phyloP scores from a whole-genome alignment of 805 yeast genomes.

The Ogataea siamensis region DNA sequence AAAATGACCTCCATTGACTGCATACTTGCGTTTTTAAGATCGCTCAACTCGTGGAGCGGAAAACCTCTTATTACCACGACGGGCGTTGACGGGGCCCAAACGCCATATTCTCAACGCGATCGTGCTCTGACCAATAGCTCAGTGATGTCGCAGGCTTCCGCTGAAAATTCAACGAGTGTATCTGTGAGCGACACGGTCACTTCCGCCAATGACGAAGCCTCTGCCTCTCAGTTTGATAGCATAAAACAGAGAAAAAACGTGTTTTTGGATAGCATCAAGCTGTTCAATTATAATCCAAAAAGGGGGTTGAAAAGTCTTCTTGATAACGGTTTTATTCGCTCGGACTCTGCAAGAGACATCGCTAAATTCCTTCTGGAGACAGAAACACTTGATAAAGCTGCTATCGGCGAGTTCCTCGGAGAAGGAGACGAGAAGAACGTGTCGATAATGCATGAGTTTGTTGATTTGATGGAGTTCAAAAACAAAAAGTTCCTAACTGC shows the following conservation, averaged over 20 bases:
- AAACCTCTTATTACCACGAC: constrained; percentile 34
- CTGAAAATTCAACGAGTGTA: constrained; percentile 23
- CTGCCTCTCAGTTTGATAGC: constrained; percentile 73
- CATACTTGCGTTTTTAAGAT: constrained; percentile 76
- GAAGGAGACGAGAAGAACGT: constrained; percentile 79
- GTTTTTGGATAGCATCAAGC: constrained; percentile 69
- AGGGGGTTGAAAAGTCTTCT: constrained; percentile 68
- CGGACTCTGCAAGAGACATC: constrained; percentile 61
- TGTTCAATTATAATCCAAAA: constrained; percentile 83
- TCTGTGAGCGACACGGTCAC: constrained; percentile 16
- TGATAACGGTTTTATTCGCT: constrained; percentile 58
- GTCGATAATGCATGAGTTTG: constrained; percentile 89
- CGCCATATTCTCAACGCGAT: constrained; percentile 12
- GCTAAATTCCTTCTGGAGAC: constrained; percentile 69
- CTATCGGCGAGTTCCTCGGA: constrained; percentile 89
- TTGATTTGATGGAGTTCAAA: constrained; percentile 79
- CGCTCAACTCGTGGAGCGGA: constrained; percentile 85
- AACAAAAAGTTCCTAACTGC: constrained; percentile 77
- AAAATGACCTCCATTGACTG: constrained; percentile 79
- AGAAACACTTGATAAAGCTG: constrained; percentile 76
- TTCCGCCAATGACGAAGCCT: constrained; percentile 14
- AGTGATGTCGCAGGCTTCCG: constrained; percentile 29
- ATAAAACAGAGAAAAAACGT: constrained; percentile 82
- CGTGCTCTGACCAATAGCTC: constrained; percentile 20
- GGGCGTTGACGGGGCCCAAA: constrained; percentile 1